Percentiles rank a stretch among this genome's conserved stretches.
These are phyloP conservation scores for Ganoderma sinense DNA, from an alignment of 1,284 basidiomycete species.

Conservation along the genomic window DNA sequence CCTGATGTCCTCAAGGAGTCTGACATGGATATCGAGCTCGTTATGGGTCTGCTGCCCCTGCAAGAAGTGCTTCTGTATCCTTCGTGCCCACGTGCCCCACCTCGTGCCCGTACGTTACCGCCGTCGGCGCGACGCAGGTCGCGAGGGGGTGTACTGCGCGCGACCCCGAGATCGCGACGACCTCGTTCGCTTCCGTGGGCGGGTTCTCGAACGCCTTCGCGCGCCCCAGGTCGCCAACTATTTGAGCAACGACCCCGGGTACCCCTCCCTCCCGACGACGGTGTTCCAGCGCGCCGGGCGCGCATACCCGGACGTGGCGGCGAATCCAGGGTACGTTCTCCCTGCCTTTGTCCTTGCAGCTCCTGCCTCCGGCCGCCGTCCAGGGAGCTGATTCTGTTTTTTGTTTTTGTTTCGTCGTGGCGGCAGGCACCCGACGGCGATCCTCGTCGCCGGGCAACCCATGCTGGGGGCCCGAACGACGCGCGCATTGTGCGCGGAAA, in stretches of 20 bases:
- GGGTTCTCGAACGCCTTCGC: conserved; percentile 43
- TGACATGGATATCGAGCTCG: conserved; percentile 42
- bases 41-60: conserved; percentile 29
- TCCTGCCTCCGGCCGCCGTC: too few relatives aligned
- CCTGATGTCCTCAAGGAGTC: conserved; percentile 55
- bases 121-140: conserved; percentile 56
- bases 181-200: conserved; percentile 13
- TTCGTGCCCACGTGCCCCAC: conserved; percentile 25
- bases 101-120: conserved; percentile 62
- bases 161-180: conserved; percentile 11
- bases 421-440: conserved; percentile 31
- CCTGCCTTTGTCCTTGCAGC: background rate
- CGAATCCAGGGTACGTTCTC: conserved; percentile 36
- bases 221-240: conserved; percentile 31
- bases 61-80: conserved; percentile 51
- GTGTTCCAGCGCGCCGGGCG: conserved; percentile 32
- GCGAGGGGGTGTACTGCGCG: conserved; percentile 3
- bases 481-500: conserved; percentile 51
- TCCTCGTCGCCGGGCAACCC: conserved; percentile 39
- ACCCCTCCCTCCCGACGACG: background rate
- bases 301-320: conserved; percentile 47
- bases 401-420: background rate
- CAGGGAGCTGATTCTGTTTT: conserved; percentile 1
- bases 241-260: conserved; percentile 15
- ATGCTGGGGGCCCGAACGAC: conserved; percentile 55